These are phyloP conservation scores for Chlamydomonas incerta DNA, from an alignment of 139 green algal genomes.

Conservation along the genomic window DNA sequence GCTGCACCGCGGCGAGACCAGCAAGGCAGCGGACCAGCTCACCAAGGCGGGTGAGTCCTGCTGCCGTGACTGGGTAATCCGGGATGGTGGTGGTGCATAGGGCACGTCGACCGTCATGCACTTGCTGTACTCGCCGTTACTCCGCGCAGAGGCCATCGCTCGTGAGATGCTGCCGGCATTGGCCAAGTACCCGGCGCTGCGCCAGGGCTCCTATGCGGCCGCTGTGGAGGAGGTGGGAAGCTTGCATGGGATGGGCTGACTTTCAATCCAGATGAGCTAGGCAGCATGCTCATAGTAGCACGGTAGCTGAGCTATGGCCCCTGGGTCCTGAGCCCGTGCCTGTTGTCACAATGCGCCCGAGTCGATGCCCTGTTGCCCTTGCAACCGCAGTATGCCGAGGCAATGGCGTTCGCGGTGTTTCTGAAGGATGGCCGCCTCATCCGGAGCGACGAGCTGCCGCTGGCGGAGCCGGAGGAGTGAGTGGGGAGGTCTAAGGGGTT, in stretches of 20 bases:
- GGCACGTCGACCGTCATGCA: no score
- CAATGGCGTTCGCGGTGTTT: slow-evolving; percentile 73
- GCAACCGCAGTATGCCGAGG: slow-evolving; percentile 81
- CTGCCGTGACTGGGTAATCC: no score
- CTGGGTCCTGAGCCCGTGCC: no score
- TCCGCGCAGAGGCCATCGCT: slow-evolving; percentile 50
- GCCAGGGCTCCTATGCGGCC: slow-evolving; percentile 70
- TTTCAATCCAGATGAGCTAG: no score
- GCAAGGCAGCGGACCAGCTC: slow-evolving; percentile 64
- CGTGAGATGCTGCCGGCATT: slow-evolving; percentile 76
- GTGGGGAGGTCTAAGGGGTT: neutral
- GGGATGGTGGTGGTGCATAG: no score
- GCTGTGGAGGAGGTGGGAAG: slow-evolving; percentile 74
- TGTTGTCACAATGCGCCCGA: no score
- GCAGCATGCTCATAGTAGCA: no score
- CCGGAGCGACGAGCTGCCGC: slow-evolving; percentile 61
- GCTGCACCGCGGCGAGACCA: slow-evolving; percentile 70
- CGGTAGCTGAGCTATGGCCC: no score
- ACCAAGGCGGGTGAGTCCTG: slow-evolving; percentile 2
- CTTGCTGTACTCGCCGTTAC: no score
- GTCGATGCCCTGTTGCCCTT: no score
- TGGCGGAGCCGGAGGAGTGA: slow-evolving; percentile 83
- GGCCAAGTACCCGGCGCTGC: slow-evolving; percentile 60
- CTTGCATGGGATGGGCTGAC: no score
- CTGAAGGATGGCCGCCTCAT: slow-evolving; percentile 73